Conservation (phyloP, 495 filamentous ascomycete species). For the Tuber umbilicatum region DNA sequence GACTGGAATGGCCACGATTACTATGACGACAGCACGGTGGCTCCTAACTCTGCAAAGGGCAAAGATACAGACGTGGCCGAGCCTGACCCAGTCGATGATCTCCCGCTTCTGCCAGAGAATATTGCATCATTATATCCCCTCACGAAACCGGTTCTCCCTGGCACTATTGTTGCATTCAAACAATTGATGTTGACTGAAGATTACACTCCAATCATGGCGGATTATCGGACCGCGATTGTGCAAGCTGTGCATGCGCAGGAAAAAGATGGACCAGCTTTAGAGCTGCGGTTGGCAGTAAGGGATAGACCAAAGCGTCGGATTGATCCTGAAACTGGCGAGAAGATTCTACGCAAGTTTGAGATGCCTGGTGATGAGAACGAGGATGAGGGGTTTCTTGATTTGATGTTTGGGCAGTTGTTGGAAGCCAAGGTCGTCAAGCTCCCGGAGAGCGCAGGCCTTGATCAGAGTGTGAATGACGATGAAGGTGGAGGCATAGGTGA, state of each 20-base stretch:
- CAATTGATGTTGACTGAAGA: conserved; percentile 65
- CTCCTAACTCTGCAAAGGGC: conserved; percentile 44
- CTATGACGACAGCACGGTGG: conserved; percentile 41
- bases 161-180: conserved; percentile 74
- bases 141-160: conserved; percentile 49
- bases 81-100: conserved; percentile 47
- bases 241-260: conserved; percentile 46
- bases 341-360: conserved; percentile 60
- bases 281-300: conserved; percentile 56
- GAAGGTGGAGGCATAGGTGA: background rate
- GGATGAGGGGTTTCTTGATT: conserved; percentile 51
- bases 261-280: conserved; percentile 47
- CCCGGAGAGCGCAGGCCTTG: conserved; percentile 37
- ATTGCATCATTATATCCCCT: conserved; percentile 52
- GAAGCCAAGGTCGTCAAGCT: conserved; percentile 55
- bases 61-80: conserved; percentile 43
- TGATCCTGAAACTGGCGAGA: conserved; percentile 53
- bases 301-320: conserved; percentile 55
- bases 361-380: conserved; percentile 53
- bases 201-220: conserved; percentile 68
- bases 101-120: conserved; percentile 64
- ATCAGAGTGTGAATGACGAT: background rate
- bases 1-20: conserved; percentile 42
- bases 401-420: conserved; percentile 54
- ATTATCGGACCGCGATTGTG: conserved; percentile 61